phyloP scores from a whole-genome alignment of 805 yeast genomes.

The Metschnikowia gelsemii region DNA sequence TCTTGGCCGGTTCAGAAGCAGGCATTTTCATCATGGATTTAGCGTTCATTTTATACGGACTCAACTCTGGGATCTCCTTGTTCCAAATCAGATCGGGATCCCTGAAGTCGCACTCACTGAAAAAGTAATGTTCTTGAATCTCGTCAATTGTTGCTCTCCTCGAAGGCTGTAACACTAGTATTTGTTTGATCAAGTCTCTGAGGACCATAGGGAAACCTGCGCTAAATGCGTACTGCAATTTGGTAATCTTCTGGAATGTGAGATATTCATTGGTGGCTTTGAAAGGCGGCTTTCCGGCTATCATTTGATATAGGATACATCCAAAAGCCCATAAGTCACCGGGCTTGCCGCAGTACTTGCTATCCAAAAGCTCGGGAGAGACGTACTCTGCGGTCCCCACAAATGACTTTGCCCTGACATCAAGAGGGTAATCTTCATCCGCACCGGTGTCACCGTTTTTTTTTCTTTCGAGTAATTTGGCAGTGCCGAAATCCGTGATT shows the following conservation, averaged over 20 bases:
- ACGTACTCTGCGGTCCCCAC: slow-evolving; percentile 88
- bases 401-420: slow-evolving; percentile 72
- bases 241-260: slow-evolving; percentile 79
- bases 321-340: slow-evolving; percentile 65
- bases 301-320: slow-evolving; percentile 59
- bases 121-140: slow-evolving; percentile 72
- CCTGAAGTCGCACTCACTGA: slow-evolving; percentile 63
- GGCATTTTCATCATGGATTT: slow-evolving; percentile 79
- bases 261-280: slow-evolving; percentile 80
- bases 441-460: slow-evolving; percentile 34
- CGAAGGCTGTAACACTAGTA: slow-evolving; percentile 71
- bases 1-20: slow-evolving; percentile 16
- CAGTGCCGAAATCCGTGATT: slow-evolving; percentile 85
- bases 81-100: slow-evolving; percentile 71
- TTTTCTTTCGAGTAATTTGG: slow-evolving; percentile 61
- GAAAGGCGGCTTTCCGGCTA: slow-evolving; percentile 73
- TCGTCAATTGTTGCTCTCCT: slow-evolving; percentile 56
- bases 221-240: slow-evolving; percentile 70
- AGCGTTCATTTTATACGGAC: slow-evolving; percentile 73
- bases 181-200: slow-evolving; percentile 61
- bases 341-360: slow-evolving; percentile 62
- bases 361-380: slow-evolving; percentile 75
- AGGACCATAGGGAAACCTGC: slow-evolving; percentile 59
- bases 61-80: slow-evolving; percentile 58
- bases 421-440: slow-evolving; percentile 55